phyloP scores from a whole-genome alignment of 345 rosid genomes.

The Aethionema arabicum region DNA sequence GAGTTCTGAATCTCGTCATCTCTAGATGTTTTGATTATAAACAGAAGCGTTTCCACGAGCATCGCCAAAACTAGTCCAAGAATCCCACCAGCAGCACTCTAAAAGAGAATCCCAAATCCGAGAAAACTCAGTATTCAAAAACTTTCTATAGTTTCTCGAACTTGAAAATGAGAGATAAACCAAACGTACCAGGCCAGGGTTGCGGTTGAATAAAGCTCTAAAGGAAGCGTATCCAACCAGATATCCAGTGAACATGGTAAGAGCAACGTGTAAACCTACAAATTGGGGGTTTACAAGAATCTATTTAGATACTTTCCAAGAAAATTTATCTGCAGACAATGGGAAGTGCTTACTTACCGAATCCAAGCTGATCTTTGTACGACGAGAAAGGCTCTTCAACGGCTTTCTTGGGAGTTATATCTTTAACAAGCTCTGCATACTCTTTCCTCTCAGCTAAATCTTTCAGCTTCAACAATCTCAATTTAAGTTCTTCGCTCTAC shows the following conservation, averaged over 20 bases:
- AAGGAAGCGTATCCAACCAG: slow-evolving; percentile 76
- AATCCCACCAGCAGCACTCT: slow-evolving; percentile 96
- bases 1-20: slow-evolving; percentile 41
- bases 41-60: slow-evolving; percentile 90
- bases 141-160: neutral
- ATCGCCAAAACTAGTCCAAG: slow-evolving; percentile 83
- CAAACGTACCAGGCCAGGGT: slow-evolving; percentile 58
- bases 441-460: slow-evolving; percentile 81
- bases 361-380: slow-evolving; percentile 95
- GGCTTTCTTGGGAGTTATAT: slow-evolving; percentile 62
- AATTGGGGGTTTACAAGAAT: neutral
- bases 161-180: neutral
- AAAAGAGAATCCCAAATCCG: slow-evolving; percentile 14
- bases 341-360: slow-evolving; percentile 51
- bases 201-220: slow-evolving; percentile 80
- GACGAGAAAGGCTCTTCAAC: slow-evolving; percentile 81
- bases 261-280: slow-evolving; percentile 81
- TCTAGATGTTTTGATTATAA: slow-evolving; percentile 68
- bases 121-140: neutral
- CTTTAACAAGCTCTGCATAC: slow-evolving; percentile 83
- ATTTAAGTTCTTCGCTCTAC: slow-evolving; percentile 75
- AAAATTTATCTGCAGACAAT: neutral
- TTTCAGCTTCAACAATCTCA: slow-evolving; percentile 62
- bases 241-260: slow-evolving; percentile 95
- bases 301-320: neutral